Conservation (phyloP, 192 early-diverging fungal genomes). For the Podila minutissima region DNA sequence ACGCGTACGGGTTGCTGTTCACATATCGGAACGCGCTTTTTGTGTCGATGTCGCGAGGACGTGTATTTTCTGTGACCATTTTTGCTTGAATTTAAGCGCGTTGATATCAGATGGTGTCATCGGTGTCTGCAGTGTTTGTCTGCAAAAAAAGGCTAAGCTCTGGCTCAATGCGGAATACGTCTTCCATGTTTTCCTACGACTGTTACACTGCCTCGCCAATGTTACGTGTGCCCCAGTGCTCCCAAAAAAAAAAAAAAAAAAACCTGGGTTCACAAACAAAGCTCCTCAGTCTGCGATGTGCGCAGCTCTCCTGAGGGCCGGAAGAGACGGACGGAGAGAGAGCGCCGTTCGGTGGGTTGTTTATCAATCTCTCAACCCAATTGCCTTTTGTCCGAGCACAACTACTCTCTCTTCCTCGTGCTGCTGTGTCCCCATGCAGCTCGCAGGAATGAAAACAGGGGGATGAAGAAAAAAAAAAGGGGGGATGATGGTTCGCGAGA, state of each 20-base stretch:
- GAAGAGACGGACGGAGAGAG: too few species aligned
- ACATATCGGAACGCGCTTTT: too few species aligned
- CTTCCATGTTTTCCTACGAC: background rate
- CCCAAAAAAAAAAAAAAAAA: too few species aligned
- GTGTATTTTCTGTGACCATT: background rate
- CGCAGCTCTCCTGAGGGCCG: too few species aligned
- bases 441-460: background rate
- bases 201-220: background rate
- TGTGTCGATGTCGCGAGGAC: background rate
- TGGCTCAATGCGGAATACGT: background rate
- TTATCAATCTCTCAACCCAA: too few species aligned
- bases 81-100: background rate
- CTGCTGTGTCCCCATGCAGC: too few species aligned
- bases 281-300: too few species aligned
- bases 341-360: too few species aligned
- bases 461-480: background rate
- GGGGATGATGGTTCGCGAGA: background rate
- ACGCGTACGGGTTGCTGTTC: background rate
- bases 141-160: too few species aligned
- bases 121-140: background rate
- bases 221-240: too few species aligned
- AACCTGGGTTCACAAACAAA: too few species aligned
- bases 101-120: slow-evolving; percentile 22
- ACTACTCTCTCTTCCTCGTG: background rate
- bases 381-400: too few species aligned